These are phyloP conservation scores for Durio zibethinus DNA, from an alignment of 345 rosid genomes.

Conservation along the genomic window DNA sequence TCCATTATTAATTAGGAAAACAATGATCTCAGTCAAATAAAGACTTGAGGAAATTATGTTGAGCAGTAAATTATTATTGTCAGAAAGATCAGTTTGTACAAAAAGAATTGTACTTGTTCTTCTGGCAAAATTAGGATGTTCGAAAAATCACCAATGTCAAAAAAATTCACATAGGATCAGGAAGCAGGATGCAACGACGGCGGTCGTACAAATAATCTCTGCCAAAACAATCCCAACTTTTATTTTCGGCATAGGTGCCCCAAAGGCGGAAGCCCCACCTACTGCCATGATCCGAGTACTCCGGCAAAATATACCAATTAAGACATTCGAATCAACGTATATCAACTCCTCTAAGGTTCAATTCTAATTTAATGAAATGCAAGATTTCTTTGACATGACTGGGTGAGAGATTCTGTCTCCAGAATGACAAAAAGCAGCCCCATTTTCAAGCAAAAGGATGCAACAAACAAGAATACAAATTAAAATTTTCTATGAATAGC, in stretches of 20 bases:
- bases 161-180: neutral
- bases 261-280: neutral
- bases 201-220: neutral
- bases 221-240: neutral
- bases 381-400: neutral
- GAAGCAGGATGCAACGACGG: neutral
- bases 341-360: neutral
- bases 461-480: neutral
- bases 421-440: neutral
- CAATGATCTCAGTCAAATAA: neutral
- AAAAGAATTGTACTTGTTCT: neutral
- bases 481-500: neutral
- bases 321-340: neutral
- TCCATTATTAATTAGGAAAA: neutral
- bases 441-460: neutral
- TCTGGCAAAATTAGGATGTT: neutral
- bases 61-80: neutral
- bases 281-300: neutral
- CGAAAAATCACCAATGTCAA: neutral
- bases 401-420: neutral
- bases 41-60: neutral
- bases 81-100: neutral
- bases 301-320: neutral
- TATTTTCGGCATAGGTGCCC: neutral
- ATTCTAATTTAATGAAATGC: neutral